phyloP scores from a whole-genome alignment of 495 filamentous ascomycete genomes.

The Xylaria flabelliformis region DNA sequence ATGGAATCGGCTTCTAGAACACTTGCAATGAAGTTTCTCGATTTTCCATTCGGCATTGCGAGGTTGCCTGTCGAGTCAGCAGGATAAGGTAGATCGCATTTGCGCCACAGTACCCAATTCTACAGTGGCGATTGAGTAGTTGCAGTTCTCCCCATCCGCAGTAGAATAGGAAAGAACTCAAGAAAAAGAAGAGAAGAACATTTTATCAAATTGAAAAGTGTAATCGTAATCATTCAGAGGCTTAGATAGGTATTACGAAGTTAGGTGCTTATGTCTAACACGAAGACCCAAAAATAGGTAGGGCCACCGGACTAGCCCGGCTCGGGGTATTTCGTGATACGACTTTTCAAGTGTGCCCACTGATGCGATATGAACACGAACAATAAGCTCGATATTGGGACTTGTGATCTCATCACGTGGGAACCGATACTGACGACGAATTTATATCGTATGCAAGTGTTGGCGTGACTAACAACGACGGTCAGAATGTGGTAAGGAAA shows the following conservation, averaged over 20 bases:
- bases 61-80: not conserved
- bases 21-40: not conserved
- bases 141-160: not conserved
- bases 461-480: not conserved
- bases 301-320: constrained; percentile 8
- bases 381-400: constrained; percentile 3
- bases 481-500: not conserved
- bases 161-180: not conserved
- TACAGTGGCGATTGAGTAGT: not conserved
- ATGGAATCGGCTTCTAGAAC: not conserved
- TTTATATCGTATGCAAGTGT: not conserved
- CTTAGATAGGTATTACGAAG: not conserved
- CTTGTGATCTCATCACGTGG: not conserved
- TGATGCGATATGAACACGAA: not conserved
- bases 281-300: constrained; percentile 25
- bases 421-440: not conserved
- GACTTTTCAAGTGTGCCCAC: not conserved
- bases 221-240: not conserved
- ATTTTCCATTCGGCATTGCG: not conserved
- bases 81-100: not conserved
- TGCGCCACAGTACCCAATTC: not conserved
- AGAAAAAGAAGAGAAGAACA: too few relatives aligned
- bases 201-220: not conserved
- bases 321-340: not conserved
- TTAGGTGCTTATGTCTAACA: constrained; percentile 15